Percentiles rank a stretch among this genome's conserved stretches.
Conservation (phyloP, 1,284 basidiomycete species). For the Stygiomarasmius scandens region DNA sequence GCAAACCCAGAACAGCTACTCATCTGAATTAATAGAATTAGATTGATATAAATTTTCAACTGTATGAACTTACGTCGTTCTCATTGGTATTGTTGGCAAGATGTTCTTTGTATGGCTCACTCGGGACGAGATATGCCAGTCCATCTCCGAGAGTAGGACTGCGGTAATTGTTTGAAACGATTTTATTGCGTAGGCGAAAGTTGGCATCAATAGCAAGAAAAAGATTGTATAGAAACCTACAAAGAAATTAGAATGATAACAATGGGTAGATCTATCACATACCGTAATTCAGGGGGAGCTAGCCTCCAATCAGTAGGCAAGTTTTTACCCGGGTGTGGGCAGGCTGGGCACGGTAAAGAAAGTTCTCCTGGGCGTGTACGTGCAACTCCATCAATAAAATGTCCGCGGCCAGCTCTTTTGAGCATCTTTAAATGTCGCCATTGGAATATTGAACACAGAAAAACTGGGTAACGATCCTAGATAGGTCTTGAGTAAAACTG, state of each 20-base stretch:
- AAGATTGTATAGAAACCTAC: background rate
- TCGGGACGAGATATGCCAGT: constrained; percentile 4
- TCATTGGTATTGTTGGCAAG: background rate
- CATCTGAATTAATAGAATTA: background rate
- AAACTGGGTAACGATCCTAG: constrained; percentile 20
- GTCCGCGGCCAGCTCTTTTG: constrained; percentile 34
- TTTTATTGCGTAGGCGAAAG: background rate
- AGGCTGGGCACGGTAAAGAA: constrained; percentile 36
- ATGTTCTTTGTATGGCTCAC: background rate
- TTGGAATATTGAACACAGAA: constrained; percentile 29
- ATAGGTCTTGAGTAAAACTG: constrained; percentile 18
- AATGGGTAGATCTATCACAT: too few species aligned
- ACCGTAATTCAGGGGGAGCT: background rate
- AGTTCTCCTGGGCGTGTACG: constrained; percentile 29
- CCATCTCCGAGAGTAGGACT: constrained; percentile 1
- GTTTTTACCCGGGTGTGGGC: constrained; percentile 35
- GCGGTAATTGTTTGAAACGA: background rate
- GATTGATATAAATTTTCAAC: too few species aligned
- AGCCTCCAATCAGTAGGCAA: constrained; percentile 30
- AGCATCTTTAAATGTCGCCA: constrained; percentile 33
- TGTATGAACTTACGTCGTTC: constrained; percentile 1
- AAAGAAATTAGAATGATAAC: too few species aligned
- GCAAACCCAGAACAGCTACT: constrained; percentile 10
- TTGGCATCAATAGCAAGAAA: background rate
- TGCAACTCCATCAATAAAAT: constrained; percentile 23